These are phyloP conservation scores for Murraya koenigii DNA, from an alignment of 345 rosid genomes.

Conservation along the genomic window DNA sequence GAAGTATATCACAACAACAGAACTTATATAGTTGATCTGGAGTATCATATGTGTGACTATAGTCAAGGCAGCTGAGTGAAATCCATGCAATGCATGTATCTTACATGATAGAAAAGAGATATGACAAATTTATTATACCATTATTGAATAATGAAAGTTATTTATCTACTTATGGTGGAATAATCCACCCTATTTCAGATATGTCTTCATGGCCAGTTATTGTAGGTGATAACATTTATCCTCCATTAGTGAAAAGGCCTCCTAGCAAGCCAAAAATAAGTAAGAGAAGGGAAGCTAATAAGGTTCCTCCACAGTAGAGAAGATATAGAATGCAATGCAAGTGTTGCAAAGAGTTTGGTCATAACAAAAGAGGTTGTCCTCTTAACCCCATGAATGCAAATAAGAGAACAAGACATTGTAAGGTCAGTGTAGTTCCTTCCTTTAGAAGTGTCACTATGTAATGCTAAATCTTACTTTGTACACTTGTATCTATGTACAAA, in stretches of 20 bases:
- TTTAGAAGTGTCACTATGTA: too few relatives aligned
- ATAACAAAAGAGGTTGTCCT: neutral
- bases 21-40: neutral
- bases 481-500: too few relatives aligned
- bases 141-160: too few relatives aligned
- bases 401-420: too few relatives aligned
- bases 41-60: neutral
- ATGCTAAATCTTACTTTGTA: too few relatives aligned
- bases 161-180: too few relatives aligned
- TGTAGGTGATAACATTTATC: neutral
- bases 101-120: too few relatives aligned
- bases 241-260: neutral
- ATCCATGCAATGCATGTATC: neutral
- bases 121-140: neutral
- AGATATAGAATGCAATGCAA: neutral
- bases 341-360: neutral
- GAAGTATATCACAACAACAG: too few relatives aligned
- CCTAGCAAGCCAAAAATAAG: neutral
- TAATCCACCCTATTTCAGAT: neutral
- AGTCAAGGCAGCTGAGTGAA: too few relatives aligned
- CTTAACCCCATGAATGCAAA: too few relatives aligned
- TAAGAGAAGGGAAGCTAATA: neutral
- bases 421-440: too few relatives aligned
- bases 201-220: neutral
- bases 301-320: neutral